Evolutionary conservation across 257 asterid species (phyloP).

Genomic region (Anisodus tanguticus): DNA sequence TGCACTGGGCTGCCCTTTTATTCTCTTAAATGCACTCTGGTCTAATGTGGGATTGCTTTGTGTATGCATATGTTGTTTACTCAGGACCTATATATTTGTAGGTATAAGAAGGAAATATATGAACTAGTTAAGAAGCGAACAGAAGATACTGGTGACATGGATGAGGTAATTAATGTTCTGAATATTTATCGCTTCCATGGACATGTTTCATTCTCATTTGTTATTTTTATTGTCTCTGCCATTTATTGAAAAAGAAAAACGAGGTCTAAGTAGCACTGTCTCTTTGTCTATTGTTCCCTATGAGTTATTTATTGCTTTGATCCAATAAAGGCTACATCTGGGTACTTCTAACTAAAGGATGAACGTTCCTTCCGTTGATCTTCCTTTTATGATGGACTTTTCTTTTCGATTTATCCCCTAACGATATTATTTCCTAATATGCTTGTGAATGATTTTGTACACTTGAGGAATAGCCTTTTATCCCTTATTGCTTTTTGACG

Average conservation of each 20-base stretch:
- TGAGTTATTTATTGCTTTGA: slow-evolving; percentile 11
- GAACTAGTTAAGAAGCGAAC: slow-evolving; percentile 82
- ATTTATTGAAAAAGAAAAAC: not conserved
- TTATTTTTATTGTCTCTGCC: not conserved
- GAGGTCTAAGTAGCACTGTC: not conserved
- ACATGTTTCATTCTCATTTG: not conserved
- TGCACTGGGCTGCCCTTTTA: not conserved
- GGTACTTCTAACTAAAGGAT: not conserved
- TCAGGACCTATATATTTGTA: slow-evolving; percentile 42
- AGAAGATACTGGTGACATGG: slow-evolving; percentile 58
- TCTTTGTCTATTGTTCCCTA: not conserved
- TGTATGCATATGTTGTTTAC: not conserved
- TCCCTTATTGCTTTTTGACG: not conserved
- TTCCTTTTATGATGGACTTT: not conserved
- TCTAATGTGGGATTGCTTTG: not conserved
- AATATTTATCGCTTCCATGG: slow-evolving; percentile 13
- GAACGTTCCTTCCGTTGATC: not conserved
- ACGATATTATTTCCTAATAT: not conserved
- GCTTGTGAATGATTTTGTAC: not conserved
- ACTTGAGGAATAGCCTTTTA: not conserved
- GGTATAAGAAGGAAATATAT: slow-evolving; percentile 78
- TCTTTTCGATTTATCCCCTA: not conserved
- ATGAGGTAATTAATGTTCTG: slow-evolving; percentile 60
- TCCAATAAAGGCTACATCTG: not conserved
- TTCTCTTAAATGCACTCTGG: not conserved